A percentile compares a stretch with the other conserved stretches of the same genome.
Conservation (phyloP, 2,329 filamentous ascomycete genomes). For the Verticillium albo-atrum region DNA sequence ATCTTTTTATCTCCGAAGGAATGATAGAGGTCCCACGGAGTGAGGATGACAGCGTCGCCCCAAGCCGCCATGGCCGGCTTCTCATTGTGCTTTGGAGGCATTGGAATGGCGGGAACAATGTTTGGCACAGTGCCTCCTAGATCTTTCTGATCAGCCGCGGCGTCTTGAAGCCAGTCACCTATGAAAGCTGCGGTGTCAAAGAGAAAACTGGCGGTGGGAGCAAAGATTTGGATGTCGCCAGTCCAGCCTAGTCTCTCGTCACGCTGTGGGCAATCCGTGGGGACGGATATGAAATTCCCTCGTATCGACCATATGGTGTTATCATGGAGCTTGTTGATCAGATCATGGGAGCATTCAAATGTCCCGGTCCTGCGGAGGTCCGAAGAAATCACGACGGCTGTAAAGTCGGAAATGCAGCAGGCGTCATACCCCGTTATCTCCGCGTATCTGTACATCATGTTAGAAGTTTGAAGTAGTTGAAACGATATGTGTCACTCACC, state of each 20-base stretch:
- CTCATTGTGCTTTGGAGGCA: slow-evolving; percentile 18
- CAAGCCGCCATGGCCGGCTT: slow-evolving; percentile 28
- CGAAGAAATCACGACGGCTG: not conserved
- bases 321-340: not conserved
- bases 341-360: not conserved
- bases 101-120: slow-evolving; percentile 20
- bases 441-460: too few relatives aligned
- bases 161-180: not conserved
- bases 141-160: slow-evolving; percentile 18
- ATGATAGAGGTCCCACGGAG: slow-evolving; percentile 34
- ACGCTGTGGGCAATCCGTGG: not conserved
- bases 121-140: slow-evolving; percentile 25
- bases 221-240: not conserved
- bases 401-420: slow-evolving; percentile 27
- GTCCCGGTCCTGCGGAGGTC: not conserved
- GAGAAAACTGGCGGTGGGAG: not conserved
- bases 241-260: slow-evolving; percentile 1
- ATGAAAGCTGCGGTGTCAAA: not conserved
- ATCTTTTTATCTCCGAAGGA: slow-evolving; percentile 27
- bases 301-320: not conserved
- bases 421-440: slow-evolving; percentile 17
- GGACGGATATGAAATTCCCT: not conserved
- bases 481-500: too few relatives aligned
- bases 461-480: too few relatives aligned
- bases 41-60: slow-evolving; percentile 34